These are phyloP conservation scores for Lasiodiplodia hormozganensis DNA, from an alignment of 2,329 filamentous ascomycete species.

Conservation along the genomic window DNA sequence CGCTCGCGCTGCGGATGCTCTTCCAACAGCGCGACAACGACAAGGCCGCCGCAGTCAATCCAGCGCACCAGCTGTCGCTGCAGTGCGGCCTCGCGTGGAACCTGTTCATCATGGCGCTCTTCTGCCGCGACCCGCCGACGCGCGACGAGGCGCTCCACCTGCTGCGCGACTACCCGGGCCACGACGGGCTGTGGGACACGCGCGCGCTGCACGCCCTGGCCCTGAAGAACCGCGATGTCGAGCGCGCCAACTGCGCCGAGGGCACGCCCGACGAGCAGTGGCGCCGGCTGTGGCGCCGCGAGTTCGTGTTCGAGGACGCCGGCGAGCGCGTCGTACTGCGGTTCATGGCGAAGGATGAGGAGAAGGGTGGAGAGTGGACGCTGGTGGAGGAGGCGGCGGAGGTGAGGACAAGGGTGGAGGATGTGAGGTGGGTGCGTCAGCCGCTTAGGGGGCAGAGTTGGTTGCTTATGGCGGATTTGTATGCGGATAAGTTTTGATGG, in stretches of 20 bases:
- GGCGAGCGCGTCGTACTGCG: background rate
- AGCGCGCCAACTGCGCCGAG: background rate
- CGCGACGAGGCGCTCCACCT: background rate
- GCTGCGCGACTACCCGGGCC: background rate
- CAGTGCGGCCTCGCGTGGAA: constrained; percentile 1
- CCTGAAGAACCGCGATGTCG: background rate
- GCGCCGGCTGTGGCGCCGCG: background rate
- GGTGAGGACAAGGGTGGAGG: background rate
- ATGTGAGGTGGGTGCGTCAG: background rate
- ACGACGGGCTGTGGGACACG: constrained; percentile 6
- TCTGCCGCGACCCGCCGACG: constrained; percentile 1
- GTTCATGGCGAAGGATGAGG: background rate
- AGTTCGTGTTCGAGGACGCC: constrained; percentile 3
- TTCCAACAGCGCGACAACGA: background rate
- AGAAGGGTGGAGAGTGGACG: background rate
- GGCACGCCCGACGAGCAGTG: background rate
- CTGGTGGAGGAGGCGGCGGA: constrained; percentile 14
- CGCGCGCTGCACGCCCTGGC: background rate
- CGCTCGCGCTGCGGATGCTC: background rate
- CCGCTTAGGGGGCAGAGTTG: background rate
- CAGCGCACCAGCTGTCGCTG: background rate
- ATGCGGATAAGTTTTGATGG: background rate
- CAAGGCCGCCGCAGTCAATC: background rate
- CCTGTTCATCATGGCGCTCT: background rate
- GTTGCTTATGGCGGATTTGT: constrained; percentile 3